These are phyloP conservation scores for Phytophthora colocasiae DNA, from an alignment of 352 stramenopile genomes.

Conservation along the genomic window DNA sequence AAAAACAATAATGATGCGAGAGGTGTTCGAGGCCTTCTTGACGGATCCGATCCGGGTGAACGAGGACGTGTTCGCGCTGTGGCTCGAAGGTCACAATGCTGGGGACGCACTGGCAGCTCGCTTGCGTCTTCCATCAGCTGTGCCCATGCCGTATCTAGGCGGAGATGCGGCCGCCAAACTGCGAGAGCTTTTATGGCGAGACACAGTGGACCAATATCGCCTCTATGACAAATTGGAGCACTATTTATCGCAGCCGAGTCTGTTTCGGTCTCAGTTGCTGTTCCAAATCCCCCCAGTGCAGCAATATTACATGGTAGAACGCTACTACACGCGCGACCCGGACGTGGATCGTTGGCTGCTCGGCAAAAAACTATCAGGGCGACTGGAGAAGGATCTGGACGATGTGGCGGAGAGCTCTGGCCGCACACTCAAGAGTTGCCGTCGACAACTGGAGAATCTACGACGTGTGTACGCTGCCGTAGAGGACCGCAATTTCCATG, in stretches of 20 bases:
- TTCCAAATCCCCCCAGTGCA: slow-evolving; percentile 83
- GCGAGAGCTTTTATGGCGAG: slow-evolving; percentile 76
- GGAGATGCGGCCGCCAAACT: slow-evolving; percentile 57
- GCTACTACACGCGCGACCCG: slow-evolving; percentile 81
- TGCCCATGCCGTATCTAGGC: slow-evolving; percentile 54
- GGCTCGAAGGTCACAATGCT: slow-evolving; percentile 78
- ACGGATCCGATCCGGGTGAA: slow-evolving; percentile 83
- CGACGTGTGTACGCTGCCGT: slow-evolving; percentile 74
- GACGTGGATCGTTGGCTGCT: slow-evolving; percentile 77
- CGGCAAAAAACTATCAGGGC: slow-evolving; percentile 83
- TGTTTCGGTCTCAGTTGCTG: slow-evolving; percentile 82
- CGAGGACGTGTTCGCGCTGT: slow-evolving; percentile 80
- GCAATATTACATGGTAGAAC: slow-evolving; percentile 84
- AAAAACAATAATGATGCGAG: slow-evolving; percentile 57
- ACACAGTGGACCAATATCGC: slow-evolving; percentile 87
- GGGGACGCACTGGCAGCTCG: slow-evolving; percentile 60
- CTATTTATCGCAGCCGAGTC: slow-evolving; percentile 79
- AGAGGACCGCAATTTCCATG: slow-evolving; percentile 86
- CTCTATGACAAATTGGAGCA: slow-evolving; percentile 88
- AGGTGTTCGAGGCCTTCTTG: slow-evolving; percentile 85
- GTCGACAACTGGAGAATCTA: slow-evolving; percentile 82
- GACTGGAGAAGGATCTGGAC: slow-evolving; percentile 87
- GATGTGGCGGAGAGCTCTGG: slow-evolving; percentile 78
- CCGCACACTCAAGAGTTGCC: slow-evolving; percentile 79
- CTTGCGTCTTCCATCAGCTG: slow-evolving; percentile 47